Evolutionary conservation across 108 stramenopile species (phyloP).

Genomic region (Skeletonema tropicum): DNA sequence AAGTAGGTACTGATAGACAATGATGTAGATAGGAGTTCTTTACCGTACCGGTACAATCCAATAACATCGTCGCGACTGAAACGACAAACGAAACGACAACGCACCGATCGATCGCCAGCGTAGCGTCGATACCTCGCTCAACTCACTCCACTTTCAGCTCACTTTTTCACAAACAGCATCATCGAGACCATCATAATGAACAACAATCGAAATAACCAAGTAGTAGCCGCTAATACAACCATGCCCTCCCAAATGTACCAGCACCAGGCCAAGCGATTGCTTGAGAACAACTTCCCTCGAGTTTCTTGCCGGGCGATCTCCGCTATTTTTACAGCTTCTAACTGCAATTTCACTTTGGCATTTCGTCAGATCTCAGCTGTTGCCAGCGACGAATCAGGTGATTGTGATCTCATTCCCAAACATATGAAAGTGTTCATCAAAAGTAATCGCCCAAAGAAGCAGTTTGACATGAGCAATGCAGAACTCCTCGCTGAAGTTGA

Average conservation of each 20-base stretch:
- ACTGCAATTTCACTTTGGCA: neutral
- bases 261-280: neutral
- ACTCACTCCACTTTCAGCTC: neutral
- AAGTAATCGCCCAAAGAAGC: neutral
- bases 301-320: neutral
- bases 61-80: no score
- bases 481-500: neutral
- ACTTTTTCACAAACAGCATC: neutral
- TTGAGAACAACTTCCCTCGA: neutral
- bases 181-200: no score
- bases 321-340: neutral
- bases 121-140: no score
- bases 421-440: constrained; percentile 5
- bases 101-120: no score
- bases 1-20: no score
- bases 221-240: neutral
- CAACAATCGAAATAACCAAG: no score
- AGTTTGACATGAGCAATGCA: neutral
- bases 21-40: no score
- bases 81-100: no score
- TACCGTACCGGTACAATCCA: no score
- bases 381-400: neutral
- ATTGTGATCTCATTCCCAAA: neutral
- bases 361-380: neutral
- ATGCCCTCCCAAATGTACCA: neutral